phyloP scores from a whole-genome alignment of 371 early-diverging fungal genomes.

The Mucor mucedo region DNA sequence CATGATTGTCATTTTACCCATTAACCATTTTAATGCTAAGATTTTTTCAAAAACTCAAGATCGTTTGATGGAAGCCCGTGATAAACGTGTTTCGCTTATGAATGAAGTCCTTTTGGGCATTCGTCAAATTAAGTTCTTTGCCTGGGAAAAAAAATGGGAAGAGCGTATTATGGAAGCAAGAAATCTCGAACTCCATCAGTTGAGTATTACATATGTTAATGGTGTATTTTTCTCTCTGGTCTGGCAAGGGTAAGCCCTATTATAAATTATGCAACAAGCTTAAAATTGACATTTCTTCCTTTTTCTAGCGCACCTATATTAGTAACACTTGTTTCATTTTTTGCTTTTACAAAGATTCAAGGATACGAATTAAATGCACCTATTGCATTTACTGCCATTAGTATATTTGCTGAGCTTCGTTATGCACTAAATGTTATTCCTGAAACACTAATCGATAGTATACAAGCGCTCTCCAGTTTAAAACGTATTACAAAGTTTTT shows the following conservation, averaged over 20 bases:
- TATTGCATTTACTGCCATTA: conserved; percentile 63
- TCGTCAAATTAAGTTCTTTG: conserved; percentile 77
- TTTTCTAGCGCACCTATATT: conserved; percentile 47
- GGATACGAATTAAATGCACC: conserved; percentile 61
- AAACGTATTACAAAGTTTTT: conserved; percentile 71
- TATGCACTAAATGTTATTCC: conserved; percentile 62
- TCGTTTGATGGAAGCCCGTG: conserved; percentile 57
- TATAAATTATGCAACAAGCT: too few species aligned
- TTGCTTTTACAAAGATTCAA: conserved; percentile 58
- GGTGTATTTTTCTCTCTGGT: conserved; percentile 34
- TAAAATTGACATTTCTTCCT: background rate
- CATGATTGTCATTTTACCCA: conserved; percentile 55
- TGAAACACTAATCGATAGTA: conserved; percentile 40
- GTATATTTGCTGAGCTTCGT: conserved; percentile 58
- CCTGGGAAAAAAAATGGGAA: conserved; percentile 61
- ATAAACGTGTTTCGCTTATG: conserved; percentile 58
- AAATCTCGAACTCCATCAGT: conserved; percentile 54
- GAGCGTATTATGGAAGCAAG: conserved; percentile 51
- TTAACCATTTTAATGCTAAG: conserved; percentile 60
- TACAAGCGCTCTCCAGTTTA: conserved; percentile 40
- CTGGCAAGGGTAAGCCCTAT: conserved; percentile 34
- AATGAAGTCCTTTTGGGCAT: conserved; percentile 68
- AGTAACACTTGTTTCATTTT: conserved; percentile 57
- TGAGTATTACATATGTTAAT: conserved; percentile 40
- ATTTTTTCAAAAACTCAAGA: conserved; percentile 59